Base-by-base conservation (phyloP, 345 rosid genomes). In the Balakata baccata region DNA sequence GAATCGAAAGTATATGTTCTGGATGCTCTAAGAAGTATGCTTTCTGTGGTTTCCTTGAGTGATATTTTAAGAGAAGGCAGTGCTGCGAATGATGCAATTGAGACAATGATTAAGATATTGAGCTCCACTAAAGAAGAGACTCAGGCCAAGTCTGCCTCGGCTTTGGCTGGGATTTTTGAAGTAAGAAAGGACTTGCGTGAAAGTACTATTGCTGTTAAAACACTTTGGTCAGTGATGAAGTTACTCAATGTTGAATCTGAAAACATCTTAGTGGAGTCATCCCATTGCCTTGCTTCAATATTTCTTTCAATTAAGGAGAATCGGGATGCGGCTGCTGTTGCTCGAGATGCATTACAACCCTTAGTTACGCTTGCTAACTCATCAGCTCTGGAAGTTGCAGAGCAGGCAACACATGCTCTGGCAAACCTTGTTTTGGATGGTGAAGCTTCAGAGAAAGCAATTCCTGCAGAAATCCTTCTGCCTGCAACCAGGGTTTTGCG, bases 21-120 rank as follows among this genome's bases (percentile, higher is more conserved):
- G 86, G 99, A 96, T 85, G 98, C 98, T 69, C 84, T 96, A 63
- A 89, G 83, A 82, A 93, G 94, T 78, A 93, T 96, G 99, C 97
- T 96, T 74, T 91, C 93, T 74, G 93, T 90, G 78, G 95, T 91
- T 73, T 82, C 91, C 60, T 81, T 91, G 79, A 84, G 38, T 70
- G 99, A 96, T 79, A 87, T 88, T 81, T 77, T 90, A 52, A 89
- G 92, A 65, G 97, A 96, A 79, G 99, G 99, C 70, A 90, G 97
- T 86, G 98, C 99, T 79, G 90, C 99, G 70, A 93, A 93, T 84
- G 99, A 96, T 84, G 99, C 99, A 25, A 85, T 93, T 74, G 99
- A 91, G 89, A 96, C 97, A 53, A 91, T 93, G 89, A 88, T 96
- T 73, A 96, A 88, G 83, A 81, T 93, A 79, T 73, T 93, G 89